A percentile compares a stretch with the other conserved stretches of the same genome.
Conservation (phyloP, 2,329 filamentous ascomycete species). For the Stylonectria norvegica region DNA sequence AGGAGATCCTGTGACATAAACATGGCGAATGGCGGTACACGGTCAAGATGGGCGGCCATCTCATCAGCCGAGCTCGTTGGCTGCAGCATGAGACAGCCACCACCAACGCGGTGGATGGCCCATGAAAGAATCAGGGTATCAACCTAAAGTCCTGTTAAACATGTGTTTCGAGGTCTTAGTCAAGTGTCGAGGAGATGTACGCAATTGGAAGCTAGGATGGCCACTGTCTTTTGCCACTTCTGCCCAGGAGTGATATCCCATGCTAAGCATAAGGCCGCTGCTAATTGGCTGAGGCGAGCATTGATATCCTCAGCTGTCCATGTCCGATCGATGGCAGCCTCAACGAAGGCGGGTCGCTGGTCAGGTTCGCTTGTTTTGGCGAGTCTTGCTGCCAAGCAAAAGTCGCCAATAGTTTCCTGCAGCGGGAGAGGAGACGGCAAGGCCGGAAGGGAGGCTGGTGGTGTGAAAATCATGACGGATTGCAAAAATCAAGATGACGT, state of each 20-base stretch:
- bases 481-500: neutral
- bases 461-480: conserved; percentile 1
- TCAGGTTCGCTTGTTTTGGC: neutral
- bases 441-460: neutral
- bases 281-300: neutral
- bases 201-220: neutral
- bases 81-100: conserved; percentile 4
- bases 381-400: neutral
- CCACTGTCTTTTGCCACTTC: neutral
- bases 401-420: neutral
- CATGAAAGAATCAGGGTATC: conserved; percentile 5
- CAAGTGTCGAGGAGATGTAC: neutral
- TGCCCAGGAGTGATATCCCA: neutral
- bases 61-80: conserved; percentile 4
- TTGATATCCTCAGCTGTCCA: neutral
- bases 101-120: conserved; percentile 9
- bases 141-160: conserved; percentile 1
- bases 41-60: conserved; percentile 3
- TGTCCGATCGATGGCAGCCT: neutral
- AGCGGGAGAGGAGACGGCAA: neutral
- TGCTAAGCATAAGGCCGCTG: neutral
- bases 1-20: conserved; percentile 2
- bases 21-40: conserved; percentile 1
- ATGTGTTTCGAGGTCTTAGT: neutral
- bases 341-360: neutral